Conservation (phyloP, 2,329 filamentous ascomycete genomes). For the Metarhizium humberi region DNA sequence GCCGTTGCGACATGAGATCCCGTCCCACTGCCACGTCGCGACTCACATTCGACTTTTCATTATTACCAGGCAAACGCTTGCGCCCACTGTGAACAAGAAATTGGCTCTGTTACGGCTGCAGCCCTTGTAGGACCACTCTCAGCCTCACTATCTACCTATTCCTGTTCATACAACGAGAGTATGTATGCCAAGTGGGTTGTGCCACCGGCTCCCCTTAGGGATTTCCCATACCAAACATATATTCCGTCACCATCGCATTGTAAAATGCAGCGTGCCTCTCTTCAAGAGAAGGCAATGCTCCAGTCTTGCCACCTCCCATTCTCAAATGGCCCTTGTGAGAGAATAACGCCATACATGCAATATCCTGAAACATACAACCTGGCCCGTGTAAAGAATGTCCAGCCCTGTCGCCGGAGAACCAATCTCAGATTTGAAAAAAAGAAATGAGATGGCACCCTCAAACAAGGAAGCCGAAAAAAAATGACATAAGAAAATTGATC, state of each 20-base stretch:
- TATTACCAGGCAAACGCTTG: too few relatives aligned
- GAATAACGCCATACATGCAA: conserved; percentile 6
- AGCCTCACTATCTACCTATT: not conserved
- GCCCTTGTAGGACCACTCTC: not conserved
- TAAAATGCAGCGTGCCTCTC: not conserved
- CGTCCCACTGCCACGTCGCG: not conserved
- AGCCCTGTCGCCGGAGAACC: not conserved
- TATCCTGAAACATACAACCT: conserved; percentile 6
- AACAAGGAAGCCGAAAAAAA: not conserved
- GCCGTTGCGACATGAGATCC: not conserved
- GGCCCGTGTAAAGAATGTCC: not conserved
- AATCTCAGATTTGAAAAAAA: not conserved
- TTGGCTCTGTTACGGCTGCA: not conserved
- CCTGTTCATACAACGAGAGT: not conserved
- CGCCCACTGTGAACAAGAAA: not conserved
- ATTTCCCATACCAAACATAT: not conserved
- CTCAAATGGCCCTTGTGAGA: not conserved
- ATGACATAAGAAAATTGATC: conserved; percentile 2
- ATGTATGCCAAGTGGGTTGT: conserved; percentile 4
- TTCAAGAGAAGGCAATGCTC: not conserved
- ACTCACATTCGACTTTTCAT: not conserved
- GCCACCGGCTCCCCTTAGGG: conserved; percentile 4
- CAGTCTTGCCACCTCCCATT: conserved; percentile 1
- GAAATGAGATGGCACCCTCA: not conserved
- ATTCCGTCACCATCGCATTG: not conserved